Percentiles rank a stretch among this genome's conserved stretches.
These are phyloP conservation scores for Thymus quinquecostatus DNA, from an alignment of 257 asterid genomes.

Conservation along the genomic window DNA sequence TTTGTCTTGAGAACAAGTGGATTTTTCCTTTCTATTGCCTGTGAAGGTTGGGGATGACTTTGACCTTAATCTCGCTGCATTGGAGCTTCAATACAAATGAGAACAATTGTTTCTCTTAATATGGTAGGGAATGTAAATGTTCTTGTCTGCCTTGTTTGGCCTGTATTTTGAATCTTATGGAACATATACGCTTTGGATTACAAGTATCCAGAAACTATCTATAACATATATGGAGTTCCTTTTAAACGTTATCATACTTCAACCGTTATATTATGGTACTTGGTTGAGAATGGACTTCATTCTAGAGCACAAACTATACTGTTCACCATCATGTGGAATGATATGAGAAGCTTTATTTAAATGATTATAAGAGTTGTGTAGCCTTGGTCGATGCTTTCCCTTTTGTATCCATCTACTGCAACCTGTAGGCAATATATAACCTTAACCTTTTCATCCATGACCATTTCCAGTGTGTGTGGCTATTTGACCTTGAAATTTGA, in stretches of 20 bases:
- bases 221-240: slow-evolving; percentile 1
- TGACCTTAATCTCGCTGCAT: slow-evolving; percentile 90
- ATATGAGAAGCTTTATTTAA: slow-evolving; percentile 1
- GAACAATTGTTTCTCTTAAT: slow-evolving; percentile 72
- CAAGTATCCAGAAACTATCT: slow-evolving; percentile 19
- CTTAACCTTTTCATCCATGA: neutral
- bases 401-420: neutral
- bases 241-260: neutral
- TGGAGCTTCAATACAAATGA: slow-evolving; percentile 89
- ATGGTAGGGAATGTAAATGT: slow-evolving; percentile 78
- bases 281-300: neutral
- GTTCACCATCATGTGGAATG: slow-evolving; percentile 7
- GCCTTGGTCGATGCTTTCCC: slow-evolving; percentile 3
- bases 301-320: neutral
- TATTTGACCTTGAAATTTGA: neutral
- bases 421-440: slow-evolving; percentile 8
- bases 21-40: slow-evolving; percentile 76
- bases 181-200: slow-evolving; percentile 24
- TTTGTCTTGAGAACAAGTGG: slow-evolving; percentile 74
- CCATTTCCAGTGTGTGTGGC: neutral
- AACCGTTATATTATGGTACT: neutral
- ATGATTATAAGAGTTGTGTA: neutral
- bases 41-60: slow-evolving; percentile 93
- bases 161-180: slow-evolving; percentile 31
- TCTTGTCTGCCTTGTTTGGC: slow-evolving; percentile 46